These are phyloP conservation scores for Chaetomium strumarium DNA, from an alignment of 2,329 filamentous ascomycete species.

Conservation along the genomic window DNA sequence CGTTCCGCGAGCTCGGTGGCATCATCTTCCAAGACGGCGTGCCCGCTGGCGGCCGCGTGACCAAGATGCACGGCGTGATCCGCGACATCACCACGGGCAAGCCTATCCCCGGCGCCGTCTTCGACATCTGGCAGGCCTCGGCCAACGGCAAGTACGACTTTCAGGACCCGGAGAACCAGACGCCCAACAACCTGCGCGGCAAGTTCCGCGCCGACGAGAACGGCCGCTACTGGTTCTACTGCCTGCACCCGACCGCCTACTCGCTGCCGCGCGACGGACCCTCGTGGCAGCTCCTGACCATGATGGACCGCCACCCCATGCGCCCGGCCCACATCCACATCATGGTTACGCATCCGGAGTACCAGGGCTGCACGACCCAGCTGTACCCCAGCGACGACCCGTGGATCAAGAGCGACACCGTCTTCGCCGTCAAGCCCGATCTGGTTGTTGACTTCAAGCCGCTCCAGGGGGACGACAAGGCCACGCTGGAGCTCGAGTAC, in stretches of 20 bases:
- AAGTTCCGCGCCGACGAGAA: constrained; percentile 58
- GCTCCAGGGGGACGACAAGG: constrained; percentile 30
- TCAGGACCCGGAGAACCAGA: constrained; percentile 58
- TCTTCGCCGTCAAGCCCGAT: constrained; percentile 51
- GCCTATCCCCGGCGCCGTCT: constrained; percentile 57
- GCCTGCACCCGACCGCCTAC: constrained; percentile 47
- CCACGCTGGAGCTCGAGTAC: constrained; percentile 34
- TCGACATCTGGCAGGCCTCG: constrained; percentile 76
- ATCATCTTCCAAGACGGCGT: constrained; percentile 53
- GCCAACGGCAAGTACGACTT: constrained; percentile 65
- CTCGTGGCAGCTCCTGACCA: constrained; percentile 43
- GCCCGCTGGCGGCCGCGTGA: constrained; percentile 45
- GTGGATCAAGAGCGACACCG: constrained; percentile 50
- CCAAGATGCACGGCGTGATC: constrained; percentile 59
- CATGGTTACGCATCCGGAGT: constrained; percentile 37
- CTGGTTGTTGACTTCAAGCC: constrained; percentile 30
- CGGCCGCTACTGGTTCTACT: constrained; percentile 55
- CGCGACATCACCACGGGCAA: constrained; percentile 53
- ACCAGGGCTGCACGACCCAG: constrained; percentile 45
- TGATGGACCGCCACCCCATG: constrained; percentile 52
- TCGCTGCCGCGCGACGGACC: constrained; percentile 43
- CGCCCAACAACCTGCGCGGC: constrained; percentile 60
- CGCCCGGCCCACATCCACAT: constrained; percentile 57
- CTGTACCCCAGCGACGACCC: constrained; percentile 65
- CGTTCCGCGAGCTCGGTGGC: constrained; percentile 61